Conservation (phyloP, 306 rosid species). For the Begonia fuchsioides region DNA sequence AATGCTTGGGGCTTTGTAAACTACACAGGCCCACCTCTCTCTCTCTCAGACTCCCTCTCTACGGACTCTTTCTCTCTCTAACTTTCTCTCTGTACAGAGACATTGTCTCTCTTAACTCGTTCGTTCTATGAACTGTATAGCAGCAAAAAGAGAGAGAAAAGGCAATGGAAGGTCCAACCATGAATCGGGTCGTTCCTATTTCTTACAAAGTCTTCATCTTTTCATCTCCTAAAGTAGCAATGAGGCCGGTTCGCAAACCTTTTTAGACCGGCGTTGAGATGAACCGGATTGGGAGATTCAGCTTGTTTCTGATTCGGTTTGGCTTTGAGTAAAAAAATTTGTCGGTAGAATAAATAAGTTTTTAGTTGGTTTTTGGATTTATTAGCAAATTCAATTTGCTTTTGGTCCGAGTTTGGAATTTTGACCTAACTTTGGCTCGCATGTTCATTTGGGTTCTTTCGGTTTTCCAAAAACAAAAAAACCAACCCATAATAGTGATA, state of each 20-base stretch:
- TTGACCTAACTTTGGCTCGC: too few species aligned
- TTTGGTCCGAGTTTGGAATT: too few species aligned
- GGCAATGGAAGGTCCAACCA: slow-evolving; percentile 37
- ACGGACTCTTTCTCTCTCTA: slow-evolving; percentile 2
- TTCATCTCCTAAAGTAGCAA: too few species aligned
- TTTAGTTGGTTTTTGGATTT: too few species aligned
- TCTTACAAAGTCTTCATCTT: slow-evolving; percentile 3
- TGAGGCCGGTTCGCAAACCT: too few species aligned
- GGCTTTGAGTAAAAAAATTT: too few species aligned
- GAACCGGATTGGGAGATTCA: too few species aligned
- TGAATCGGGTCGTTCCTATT: slow-evolving; percentile 31
- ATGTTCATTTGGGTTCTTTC: too few species aligned
- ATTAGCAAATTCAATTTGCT: too few species aligned
- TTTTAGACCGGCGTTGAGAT: too few species aligned
- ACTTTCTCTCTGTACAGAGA: slow-evolving; percentile 2
- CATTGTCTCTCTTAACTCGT: slow-evolving; percentile 10
- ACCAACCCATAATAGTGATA: neutral
- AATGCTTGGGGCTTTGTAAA: slow-evolving; percentile 75
- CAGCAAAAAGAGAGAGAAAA: slow-evolving; percentile 1
- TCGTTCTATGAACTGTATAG: slow-evolving; percentile 13
- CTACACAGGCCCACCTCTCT: slow-evolving; percentile 35
- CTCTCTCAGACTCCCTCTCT: slow-evolving; percentile 10
- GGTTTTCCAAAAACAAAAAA: neutral
- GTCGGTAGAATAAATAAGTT: too few species aligned
- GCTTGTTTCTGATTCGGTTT: too few species aligned